These are phyloP conservation scores for Fraxinus platypoda DNA, from an alignment of 305 asterid species.

Conservation along the genomic window DNA sequence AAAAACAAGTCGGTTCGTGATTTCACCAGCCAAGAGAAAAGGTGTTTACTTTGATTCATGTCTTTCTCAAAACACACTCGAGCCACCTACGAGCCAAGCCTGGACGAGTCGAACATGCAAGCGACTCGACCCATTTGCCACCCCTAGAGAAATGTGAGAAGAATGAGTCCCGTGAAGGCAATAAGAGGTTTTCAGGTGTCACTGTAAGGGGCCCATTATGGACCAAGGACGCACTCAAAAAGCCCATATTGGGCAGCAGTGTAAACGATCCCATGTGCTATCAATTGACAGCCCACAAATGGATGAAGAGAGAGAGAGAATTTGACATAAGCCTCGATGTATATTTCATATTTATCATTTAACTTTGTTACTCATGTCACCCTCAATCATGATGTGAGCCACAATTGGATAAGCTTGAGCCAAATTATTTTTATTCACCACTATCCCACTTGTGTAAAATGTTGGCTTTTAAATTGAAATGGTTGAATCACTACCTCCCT, in stretches of 20 bases:
- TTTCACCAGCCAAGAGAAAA: neutral
- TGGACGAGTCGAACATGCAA: neutral
- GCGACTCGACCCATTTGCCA: neutral
- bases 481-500: neutral
- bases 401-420: constrained; percentile 35
- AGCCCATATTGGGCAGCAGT: constrained; percentile 45
- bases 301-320: constrained; percentile 9
- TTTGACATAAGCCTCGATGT: constrained; percentile 19
- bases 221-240: constrained; percentile 36
- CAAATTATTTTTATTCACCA: constrained; percentile 20
- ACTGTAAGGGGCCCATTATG: constrained; percentile 45
- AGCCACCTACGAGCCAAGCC: neutral
- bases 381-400: constrained; percentile 34
- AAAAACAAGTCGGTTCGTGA: neutral
- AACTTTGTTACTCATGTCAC: constrained; percentile 29
- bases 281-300: constrained; percentile 33
- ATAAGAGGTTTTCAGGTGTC: constrained; percentile 21
- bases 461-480: neutral
- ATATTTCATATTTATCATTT: constrained; percentile 9
- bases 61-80: neutral
- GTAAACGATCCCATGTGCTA: constrained; percentile 13
- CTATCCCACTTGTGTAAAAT: neutral
- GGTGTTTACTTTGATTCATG: neutral
- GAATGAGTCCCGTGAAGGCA: neutral
- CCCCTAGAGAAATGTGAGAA: neutral